Percentiles rank a stretch among this genome's conserved stretches.
These are phyloP conservation scores for Mollisiaceae sp. DNA, from an alignment of 2,329 filamentous ascomycete species.

Conservation along the genomic window DNA sequence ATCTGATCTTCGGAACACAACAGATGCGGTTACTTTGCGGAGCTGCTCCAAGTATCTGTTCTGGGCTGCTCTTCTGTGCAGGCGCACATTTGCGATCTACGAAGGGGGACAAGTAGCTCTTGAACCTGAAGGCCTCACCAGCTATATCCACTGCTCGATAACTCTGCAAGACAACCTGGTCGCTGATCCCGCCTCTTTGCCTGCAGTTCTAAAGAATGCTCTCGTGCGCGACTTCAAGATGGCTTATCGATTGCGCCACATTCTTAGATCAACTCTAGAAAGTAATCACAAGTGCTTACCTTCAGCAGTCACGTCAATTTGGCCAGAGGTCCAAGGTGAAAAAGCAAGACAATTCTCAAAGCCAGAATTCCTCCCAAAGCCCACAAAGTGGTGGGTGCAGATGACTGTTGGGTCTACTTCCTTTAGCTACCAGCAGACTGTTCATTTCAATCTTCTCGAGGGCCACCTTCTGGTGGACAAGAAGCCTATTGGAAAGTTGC, in stretches of 20 bases:
- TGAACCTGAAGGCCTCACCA: constrained; percentile 28
- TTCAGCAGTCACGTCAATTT: constrained; percentile 47
- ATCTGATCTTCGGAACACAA: constrained; percentile 48
- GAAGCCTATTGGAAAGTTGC: constrained; percentile 56
- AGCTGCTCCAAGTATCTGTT: constrained; percentile 53
- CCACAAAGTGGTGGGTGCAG: constrained; percentile 43
- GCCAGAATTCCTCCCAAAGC: constrained; percentile 36
- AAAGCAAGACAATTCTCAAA: constrained; percentile 26
- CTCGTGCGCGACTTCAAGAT: constrained; percentile 55
- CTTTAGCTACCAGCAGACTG: constrained; percentile 51
- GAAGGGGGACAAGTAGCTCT: neutral
- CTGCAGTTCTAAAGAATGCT: constrained; percentile 44
- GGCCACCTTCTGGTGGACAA: constrained; percentile 57
- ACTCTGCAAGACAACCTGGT: constrained; percentile 54
- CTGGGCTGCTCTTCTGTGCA: constrained; percentile 61
- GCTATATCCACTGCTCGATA: constrained; percentile 49
- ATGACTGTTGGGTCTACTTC: constrained; percentile 37
- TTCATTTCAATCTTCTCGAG: constrained; percentile 50
- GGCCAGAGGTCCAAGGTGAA: constrained; percentile 46
- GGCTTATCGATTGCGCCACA: constrained; percentile 44
- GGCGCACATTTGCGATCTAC: constrained; percentile 46
- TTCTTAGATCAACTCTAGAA: constrained; percentile 46
- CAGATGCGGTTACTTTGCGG: constrained; percentile 46
- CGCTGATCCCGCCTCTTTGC: constrained; percentile 45
- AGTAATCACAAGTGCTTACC: constrained; percentile 39